A percentile compares a stretch with the other conserved stretches of the same genome.
These are phyloP conservation scores for Simplicillium sp. DNA, from an alignment of 2,329 filamentous ascomycete genomes.

Conservation along the genomic window DNA sequence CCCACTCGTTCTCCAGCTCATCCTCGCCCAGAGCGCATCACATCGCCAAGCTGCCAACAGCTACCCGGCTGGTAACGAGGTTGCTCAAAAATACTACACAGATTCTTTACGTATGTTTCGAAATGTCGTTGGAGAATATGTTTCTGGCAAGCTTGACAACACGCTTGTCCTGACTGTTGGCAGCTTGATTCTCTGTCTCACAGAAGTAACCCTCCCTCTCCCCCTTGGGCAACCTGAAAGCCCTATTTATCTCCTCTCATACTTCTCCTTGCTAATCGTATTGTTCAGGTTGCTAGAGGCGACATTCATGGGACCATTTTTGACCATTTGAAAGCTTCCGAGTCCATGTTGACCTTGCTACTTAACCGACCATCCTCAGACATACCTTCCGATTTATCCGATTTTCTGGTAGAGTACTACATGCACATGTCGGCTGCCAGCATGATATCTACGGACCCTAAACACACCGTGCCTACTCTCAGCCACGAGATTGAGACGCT, in stretches of 20 bases:
- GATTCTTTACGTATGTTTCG: slow-evolving; percentile 25
- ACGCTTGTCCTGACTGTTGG: slow-evolving; percentile 31
- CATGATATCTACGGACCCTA: slow-evolving; percentile 32
- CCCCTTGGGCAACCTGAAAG: no score
- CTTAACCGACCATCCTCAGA: slow-evolving; percentile 20
- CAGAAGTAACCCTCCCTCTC: no score
- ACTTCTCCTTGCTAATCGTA: no score
- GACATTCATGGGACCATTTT: slow-evolving; percentile 35
- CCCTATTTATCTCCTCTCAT: no score
- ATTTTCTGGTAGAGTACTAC: slow-evolving; percentile 39
- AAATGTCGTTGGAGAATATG: slow-evolving; percentile 21
- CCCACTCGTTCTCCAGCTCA: slow-evolving; percentile 33
- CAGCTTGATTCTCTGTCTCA: slow-evolving; percentile 34
- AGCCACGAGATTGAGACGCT: slow-evolving; percentile 19
- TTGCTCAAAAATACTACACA: slow-evolving; percentile 25
- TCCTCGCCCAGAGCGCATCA: slow-evolving; percentile 33
- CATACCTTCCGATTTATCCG: slow-evolving; percentile 25
- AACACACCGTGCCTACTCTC: slow-evolving; percentile 18
- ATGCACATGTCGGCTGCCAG: slow-evolving; percentile 35
- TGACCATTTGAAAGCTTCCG: slow-evolving; percentile 33
- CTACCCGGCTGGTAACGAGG: slow-evolving; percentile 14
- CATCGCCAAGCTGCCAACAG: slow-evolving; percentile 24
- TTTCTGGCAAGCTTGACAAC: slow-evolving; percentile 21
- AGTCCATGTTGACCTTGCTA: slow-evolving; percentile 27
- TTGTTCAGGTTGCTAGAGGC: slow-evolving; percentile 19